Base-by-base conservation (phyloP, 176 grass and related monocot genomes). In the Carex parvula region DNA sequence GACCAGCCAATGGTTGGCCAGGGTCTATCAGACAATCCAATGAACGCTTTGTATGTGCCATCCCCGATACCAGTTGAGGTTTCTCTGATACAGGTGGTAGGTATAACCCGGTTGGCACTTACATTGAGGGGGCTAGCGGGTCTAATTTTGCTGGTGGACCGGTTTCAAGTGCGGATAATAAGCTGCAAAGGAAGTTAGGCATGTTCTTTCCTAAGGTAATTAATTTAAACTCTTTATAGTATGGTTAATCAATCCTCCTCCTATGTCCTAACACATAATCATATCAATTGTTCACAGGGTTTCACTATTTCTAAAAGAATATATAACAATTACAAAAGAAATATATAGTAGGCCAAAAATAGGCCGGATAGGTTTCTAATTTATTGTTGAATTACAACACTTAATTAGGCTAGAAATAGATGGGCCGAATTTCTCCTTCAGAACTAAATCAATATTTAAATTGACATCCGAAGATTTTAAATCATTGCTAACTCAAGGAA, bases 71-170 rank as follows among this genome's bases (percentile, higher is more conserved):
- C 92, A 0, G 89, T 97, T 14, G 92, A 91, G 87, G 61, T 94
- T 57, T 90, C 92, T 42, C 92, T 94, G 18, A 91, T 94, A 69
- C 92, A 97, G 81, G 92, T 97, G 20, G 95, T 94, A 15, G 95
- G 95, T 56, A 97, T 92, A 84, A 91, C 92, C 35, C 50, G 60
- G 18, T 89, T 71, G 92, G 90, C 81, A 94, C 86, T 62, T 97
- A 92, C 90, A 88, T 97, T 77, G 94, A 97, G 77, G 90, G 87
- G 60, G 86, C 92, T 26, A 94, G 90, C 59, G 94, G 92, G 0
- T 60, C 92, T 75, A 91, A 97, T 86, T 92, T 91, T 85, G 87
- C 78, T 48, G 46, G 64, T 60, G 76, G 58, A 37, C 54, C 64
- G 0, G 26, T 32, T 58, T 55, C 5, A 2, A 46, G 56, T 39